These are phyloP conservation scores for Salix viminalis DNA, from an alignment of 345 rosid species.

Conservation along the genomic window DNA sequence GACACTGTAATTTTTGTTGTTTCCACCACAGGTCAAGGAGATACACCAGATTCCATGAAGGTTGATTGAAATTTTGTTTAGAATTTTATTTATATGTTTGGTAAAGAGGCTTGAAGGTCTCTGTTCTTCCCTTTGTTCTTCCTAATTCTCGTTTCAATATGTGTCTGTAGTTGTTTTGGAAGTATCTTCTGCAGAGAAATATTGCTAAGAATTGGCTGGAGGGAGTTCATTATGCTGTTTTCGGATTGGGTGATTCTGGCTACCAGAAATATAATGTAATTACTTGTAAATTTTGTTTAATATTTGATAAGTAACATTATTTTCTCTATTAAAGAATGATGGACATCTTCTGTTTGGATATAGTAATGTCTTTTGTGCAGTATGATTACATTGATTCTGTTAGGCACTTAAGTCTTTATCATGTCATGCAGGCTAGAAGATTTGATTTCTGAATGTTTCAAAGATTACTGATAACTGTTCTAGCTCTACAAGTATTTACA, in stretches of 20 bases:
- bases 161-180: conserved; percentile 69
- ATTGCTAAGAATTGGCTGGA: conserved; percentile 59
- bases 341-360: too few species aligned
- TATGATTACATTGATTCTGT: too few species aligned
- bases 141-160: conserved; percentile 8
- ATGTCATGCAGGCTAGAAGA: too few species aligned
- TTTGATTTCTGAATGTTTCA: too few species aligned
- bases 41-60: conserved; percentile 85
- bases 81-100: background rate
- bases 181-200: conserved; percentile 67
- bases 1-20: conserved; percentile 67
- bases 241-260: conserved; percentile 91
- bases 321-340: too few species aligned
- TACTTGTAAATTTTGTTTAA: conserved; percentile 2
- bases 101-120: background rate
- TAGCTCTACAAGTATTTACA: too few species aligned
- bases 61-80: conserved; percentile 20
- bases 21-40: conserved; percentile 98
- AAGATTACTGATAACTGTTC: too few species aligned
- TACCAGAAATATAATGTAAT: conserved; percentile 84
- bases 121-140: background rate
- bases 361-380: too few species aligned
- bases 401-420: too few species aligned
- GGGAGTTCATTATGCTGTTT: conserved; percentile 66
- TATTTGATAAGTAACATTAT: background rate